Evolutionary conservation across 345 rosid species (phyloP), one percentile per base, ranked within the genome.

Genomic region (Luvunga scandens): DNA sequence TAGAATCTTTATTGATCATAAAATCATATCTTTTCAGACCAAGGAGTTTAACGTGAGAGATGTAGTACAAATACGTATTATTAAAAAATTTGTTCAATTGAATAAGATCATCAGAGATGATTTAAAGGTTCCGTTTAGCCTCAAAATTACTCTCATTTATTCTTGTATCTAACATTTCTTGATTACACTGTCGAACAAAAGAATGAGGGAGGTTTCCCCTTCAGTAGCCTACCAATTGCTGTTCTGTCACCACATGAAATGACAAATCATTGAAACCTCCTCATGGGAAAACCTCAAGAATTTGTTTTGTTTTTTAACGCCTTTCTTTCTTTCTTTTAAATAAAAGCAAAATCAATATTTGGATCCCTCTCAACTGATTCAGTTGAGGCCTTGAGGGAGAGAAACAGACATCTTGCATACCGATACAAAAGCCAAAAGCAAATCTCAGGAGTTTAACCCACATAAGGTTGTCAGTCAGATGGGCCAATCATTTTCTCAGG

Each of bases 401-500:
- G 42, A 61, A 67, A 69, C 56, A 69, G 38, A 25, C 21, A n/a
- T 61, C 66, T 57, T 50, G 25, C 24, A 19, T 28, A 48, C 28
- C 38, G 75, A 78, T 39, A 9, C 76, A 24, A 18, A 73, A 69
- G 64, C 56, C 69, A 30, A 57, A 30, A 62, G 71, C 28, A 5
- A 72, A 30, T 13, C 13, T 53, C 25, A 8, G 25, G 65, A 57
- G 33, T 30, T 42, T 28, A 18, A 67, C 55, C 33, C 27, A 59
- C 7, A 7, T 9, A 21, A 66, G 33, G 36, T 30, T 9, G 70
- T 93, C 84, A 91, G 79, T 83, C 89, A 12, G 93, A 83, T 68
- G 99, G 99, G 66, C 98, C 97, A 36, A 95, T 91, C 98, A 93
- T 95, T 80, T 93, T 95, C 88, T 89, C 94, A 7, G 99, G 99